Conservation (phyloP, 345 rosid genomes). For the Lumnitzera littorea region DNA sequence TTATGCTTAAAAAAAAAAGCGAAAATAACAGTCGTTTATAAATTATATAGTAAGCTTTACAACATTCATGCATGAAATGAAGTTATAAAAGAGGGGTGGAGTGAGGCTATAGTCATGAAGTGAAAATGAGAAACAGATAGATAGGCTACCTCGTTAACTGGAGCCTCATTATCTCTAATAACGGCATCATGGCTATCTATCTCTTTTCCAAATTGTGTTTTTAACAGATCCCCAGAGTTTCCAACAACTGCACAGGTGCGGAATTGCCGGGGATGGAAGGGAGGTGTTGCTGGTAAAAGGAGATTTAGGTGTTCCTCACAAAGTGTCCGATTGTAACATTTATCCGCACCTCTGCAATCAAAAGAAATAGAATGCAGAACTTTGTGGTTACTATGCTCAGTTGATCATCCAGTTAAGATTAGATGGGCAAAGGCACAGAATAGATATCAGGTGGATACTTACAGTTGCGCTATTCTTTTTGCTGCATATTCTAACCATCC, state of each 20-base stretch:
- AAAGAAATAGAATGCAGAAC: background rate
- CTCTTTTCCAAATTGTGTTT: slow-evolving; percentile 80
- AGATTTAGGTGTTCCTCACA: slow-evolving; percentile 87
- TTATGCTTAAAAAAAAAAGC: too few relatives aligned
- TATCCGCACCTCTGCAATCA: slow-evolving; percentile 64
- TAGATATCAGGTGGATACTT: slow-evolving; percentile 17
- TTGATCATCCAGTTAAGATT: background rate
- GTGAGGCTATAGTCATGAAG: background rate
- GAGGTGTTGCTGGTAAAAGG: slow-evolving; percentile 81
- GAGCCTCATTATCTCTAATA: slow-evolving; percentile 93
- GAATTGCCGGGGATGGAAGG: slow-evolving; percentile 79
- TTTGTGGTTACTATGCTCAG: background rate
- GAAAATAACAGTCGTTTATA: too few relatives aligned
- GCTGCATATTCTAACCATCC: slow-evolving; percentile 98
- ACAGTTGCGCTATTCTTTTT: slow-evolving; percentile 87
- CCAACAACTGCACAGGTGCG: slow-evolving; percentile 88
- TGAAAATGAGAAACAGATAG: background rate
- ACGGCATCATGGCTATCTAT: slow-evolving; percentile 94
- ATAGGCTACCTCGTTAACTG: slow-evolving; percentile 64
- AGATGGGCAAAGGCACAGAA: background rate
- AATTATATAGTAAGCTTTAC: too few relatives aligned
- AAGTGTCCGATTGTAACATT: slow-evolving; percentile 72
- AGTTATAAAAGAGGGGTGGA: background rate
- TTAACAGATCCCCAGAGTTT: slow-evolving; percentile 87
- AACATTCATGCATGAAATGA: too few relatives aligned